phyloP scores from a whole-genome alignment of 2,329 filamentous ascomycete species.

The Arthrobotrys sphaeroides region DNA sequence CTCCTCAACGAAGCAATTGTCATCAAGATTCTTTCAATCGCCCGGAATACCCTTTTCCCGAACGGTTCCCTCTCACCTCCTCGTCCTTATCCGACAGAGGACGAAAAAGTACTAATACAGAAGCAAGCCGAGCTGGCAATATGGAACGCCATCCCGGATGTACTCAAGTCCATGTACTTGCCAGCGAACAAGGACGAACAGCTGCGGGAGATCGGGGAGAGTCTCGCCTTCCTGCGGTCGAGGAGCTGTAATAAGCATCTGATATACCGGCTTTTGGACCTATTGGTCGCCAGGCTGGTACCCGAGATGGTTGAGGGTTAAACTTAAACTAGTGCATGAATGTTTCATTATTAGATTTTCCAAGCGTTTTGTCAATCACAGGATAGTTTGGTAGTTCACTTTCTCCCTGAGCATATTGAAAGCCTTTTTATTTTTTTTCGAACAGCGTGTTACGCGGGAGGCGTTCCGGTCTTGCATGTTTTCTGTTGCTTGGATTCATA shows the following conservation, averaged over 20 bases:
- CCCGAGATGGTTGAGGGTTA: slow-evolving; percentile 77
- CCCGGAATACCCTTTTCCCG: slow-evolving; percentile 84
- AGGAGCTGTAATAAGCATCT: slow-evolving; percentile 87
- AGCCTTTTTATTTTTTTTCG: too few relatives aligned
- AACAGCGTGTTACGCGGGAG: slow-evolving; percentile 30
- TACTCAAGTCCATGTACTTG: slow-evolving; percentile 60
- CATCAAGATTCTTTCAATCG: slow-evolving; percentile 69
- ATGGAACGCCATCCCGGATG: slow-evolving; percentile 63
- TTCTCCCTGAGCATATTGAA: background rate
- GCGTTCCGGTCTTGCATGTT: slow-evolving; percentile 19
- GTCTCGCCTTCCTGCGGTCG: slow-evolving; percentile 46
- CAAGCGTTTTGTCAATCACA: slow-evolving; percentile 5
- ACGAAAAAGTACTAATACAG: slow-evolving; percentile 71
- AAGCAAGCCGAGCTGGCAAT: slow-evolving; percentile 73
- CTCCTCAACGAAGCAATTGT: slow-evolving; percentile 63
- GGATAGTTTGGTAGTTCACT: slow-evolving; percentile 11
- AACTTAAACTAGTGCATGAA: slow-evolving; percentile 22
- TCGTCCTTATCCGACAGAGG: slow-evolving; percentile 70
- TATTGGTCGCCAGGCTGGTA: slow-evolving; percentile 80
- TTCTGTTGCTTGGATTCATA: background rate
- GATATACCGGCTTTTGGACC: slow-evolving; percentile 81
- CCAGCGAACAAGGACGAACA: slow-evolving; percentile 54
- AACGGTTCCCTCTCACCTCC: slow-evolving; percentile 78
- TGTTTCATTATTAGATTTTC: slow-evolving; percentile 15
- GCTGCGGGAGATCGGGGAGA: slow-evolving; percentile 50